Conservation (phyloP, 1,139 yeast genomes). For the Suhomyces taliae region DNA sequence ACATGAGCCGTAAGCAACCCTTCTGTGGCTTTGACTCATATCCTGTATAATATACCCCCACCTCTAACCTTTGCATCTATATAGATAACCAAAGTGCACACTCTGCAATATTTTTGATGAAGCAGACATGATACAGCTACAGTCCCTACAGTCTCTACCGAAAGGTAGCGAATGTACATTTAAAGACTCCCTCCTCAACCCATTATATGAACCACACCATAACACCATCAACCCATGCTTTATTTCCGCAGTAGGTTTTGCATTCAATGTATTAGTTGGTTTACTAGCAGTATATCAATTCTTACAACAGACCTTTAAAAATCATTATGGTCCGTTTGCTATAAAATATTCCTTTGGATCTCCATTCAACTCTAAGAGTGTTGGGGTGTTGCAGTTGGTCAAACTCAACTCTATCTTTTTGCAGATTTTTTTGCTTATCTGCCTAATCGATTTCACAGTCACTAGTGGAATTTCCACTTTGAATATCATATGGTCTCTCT, state of each 20-base stretch:
- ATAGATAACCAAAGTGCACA: background rate
- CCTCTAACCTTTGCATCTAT: background rate
- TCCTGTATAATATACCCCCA: background rate
- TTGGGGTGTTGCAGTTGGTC: slow-evolving; percentile 27
- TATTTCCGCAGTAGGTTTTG: slow-evolving; percentile 21
- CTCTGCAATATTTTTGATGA: background rate
- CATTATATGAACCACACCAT: slow-evolving; percentile 23
- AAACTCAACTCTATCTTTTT: slow-evolving; percentile 25
- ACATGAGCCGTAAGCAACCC: background rate
- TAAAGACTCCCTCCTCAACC: slow-evolving; percentile 11
- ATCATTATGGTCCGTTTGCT: slow-evolving; percentile 26
- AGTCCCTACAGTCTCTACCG: slow-evolving; percentile 3
- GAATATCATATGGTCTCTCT: background rate
- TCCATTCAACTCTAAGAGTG: slow-evolving; percentile 25
- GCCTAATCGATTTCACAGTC: slow-evolving; percentile 17
- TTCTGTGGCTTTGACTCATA: background rate
- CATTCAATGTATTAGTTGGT: slow-evolving; percentile 13
- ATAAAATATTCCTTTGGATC: slow-evolving; percentile 35
- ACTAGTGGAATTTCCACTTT: slow-evolving; percentile 8
- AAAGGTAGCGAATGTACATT: slow-evolving; percentile 4
- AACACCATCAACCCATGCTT: slow-evolving; percentile 38
- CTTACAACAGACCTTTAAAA: slow-evolving; percentile 17
- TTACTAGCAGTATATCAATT: slow-evolving; percentile 20
- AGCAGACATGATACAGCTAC: background rate
- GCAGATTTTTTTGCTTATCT: slow-evolving; percentile 20